These are phyloP conservation scores for Phylloporus sp. DNA, from an alignment of 768 basidiomycete species.

Conservation along the genomic window DNA sequence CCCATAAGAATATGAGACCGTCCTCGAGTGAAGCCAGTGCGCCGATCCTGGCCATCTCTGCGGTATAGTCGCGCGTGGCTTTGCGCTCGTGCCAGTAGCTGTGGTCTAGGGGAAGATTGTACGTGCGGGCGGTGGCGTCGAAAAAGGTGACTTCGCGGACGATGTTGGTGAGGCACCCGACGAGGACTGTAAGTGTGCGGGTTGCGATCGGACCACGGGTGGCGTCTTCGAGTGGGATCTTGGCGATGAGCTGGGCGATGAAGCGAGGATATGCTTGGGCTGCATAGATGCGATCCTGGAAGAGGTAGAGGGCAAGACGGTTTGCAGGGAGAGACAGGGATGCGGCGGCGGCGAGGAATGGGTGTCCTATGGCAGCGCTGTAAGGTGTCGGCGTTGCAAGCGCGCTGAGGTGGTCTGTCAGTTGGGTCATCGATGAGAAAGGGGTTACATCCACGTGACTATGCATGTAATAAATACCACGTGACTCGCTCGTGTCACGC, in stretches of 20 bases:
- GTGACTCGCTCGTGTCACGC: constrained; percentile 6
- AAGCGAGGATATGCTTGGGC: constrained; percentile 70
- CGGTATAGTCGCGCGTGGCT: constrained; percentile 64
- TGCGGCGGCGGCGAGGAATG: constrained; percentile 58
- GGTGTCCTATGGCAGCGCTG: constrained; percentile 45
- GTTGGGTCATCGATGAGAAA: not conserved
- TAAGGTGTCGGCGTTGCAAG: constrained; percentile 37
- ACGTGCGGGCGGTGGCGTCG: constrained; percentile 41
- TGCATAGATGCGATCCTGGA: constrained; percentile 72
- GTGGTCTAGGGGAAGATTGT: constrained; percentile 39
- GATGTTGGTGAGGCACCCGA: constrained; percentile 52
- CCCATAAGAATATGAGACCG: constrained; percentile 69
- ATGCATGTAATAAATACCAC: constrained; percentile 1
- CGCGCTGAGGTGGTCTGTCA: constrained; percentile 34
- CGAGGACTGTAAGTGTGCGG: constrained; percentile 43
- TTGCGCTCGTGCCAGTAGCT: constrained; percentile 46
- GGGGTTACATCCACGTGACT: not conserved
- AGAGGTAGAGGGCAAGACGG: constrained; percentile 57
- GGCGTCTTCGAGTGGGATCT: constrained; percentile 41
- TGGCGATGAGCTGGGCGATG: constrained; percentile 59
- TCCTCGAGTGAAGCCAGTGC: constrained; percentile 48
- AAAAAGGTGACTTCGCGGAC: constrained; percentile 60
- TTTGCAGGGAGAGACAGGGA: constrained; percentile 42
- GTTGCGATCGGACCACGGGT: constrained; percentile 16
- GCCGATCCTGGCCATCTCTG: constrained; percentile 59